Evolutionary conservation across 2,329 filamentous ascomycete genomes (phyloP).

Genomic region (Volutella citrinella): DNA sequence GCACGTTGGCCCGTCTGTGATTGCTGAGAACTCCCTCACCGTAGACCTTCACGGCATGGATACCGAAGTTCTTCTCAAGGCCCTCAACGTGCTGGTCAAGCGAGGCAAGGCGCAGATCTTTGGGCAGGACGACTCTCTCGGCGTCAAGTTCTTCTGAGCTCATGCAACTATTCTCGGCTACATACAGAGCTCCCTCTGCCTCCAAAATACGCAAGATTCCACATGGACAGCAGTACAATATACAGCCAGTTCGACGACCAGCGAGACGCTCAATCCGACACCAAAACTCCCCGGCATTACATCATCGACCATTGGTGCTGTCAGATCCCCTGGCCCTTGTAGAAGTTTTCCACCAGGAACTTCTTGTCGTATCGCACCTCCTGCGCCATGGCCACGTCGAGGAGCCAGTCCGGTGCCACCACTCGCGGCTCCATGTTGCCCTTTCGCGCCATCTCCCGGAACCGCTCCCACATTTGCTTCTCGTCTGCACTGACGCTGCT

Average conservation of each 20-base stretch:
- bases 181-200: conserved; percentile 9
- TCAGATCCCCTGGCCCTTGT: conserved; percentile 25
- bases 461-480: conserved; percentile 72
- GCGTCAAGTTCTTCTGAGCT: conserved; percentile 91
- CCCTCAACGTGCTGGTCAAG: conserved; percentile 79
- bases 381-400: conserved; percentile 88
- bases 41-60: conserved; percentile 91
- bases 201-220: conserved; percentile 16
- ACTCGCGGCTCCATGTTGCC: conserved; percentile 79
- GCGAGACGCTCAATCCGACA: conserved; percentile 7
- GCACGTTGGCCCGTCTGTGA: too few relatives aligned
- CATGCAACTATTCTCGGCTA: too few relatives aligned
- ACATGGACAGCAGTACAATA: conserved; percentile 5
- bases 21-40: too few relatives aligned
- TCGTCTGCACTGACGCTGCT: conserved; percentile 67
- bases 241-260: conserved; percentile 9
- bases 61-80: conserved; percentile 72
- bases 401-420: conserved; percentile 82
- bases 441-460: conserved; percentile 73
- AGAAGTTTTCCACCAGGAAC: conserved; percentile 53
- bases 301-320: too few relatives aligned
- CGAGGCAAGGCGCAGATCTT: conserved; percentile 91
- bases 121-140: conserved; percentile 80
- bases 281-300: conserved; percentile 19
- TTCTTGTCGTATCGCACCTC: conserved; percentile 65